A percentile compares a stretch with the other conserved stretches of the same genome.
These are phyloP conservation scores for Hirsutella thompsonii DNA, from an alignment of 2,329 filamentous ascomycete species.

Conservation along the genomic window DNA sequence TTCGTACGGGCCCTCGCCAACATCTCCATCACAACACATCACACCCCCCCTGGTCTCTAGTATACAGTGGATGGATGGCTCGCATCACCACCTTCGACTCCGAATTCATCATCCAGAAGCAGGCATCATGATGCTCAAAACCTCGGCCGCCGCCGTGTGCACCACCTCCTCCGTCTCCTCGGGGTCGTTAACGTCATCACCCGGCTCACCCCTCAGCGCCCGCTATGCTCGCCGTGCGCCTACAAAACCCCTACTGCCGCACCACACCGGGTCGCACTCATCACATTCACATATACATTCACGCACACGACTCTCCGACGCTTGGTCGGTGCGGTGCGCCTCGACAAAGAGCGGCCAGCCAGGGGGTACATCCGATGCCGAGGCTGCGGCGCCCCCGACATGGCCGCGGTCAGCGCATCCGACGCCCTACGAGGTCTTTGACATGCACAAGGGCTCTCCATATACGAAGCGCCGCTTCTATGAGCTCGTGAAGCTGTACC, in stretches of 20 bases:
- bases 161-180: background rate
- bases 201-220: background rate
- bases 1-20: too few relatives aligned
- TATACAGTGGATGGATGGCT: too few relatives aligned
- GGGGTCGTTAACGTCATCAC: background rate
- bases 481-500: conserved; percentile 88
- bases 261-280: too few relatives aligned
- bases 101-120: background rate
- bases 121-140: background rate
- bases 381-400: conserved; percentile 3
- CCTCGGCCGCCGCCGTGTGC: background rate
- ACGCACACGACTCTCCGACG: background rate
- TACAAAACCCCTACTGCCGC: background rate
- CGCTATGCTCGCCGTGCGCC: background rate
- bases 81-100: too few relatives aligned
- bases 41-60: too few relatives aligned
- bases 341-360: background rate
- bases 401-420: conserved; percentile 42
- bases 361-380: background rate
- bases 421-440: conserved; percentile 86
- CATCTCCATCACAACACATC: too few relatives aligned
- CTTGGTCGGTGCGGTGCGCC: background rate
- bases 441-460: conserved; percentile 39
- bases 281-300: background rate
- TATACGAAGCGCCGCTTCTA: conserved; percentile 83